phyloP scores from a whole-genome alignment of 345 rosid genomes.

The Populus simonii region DNA sequence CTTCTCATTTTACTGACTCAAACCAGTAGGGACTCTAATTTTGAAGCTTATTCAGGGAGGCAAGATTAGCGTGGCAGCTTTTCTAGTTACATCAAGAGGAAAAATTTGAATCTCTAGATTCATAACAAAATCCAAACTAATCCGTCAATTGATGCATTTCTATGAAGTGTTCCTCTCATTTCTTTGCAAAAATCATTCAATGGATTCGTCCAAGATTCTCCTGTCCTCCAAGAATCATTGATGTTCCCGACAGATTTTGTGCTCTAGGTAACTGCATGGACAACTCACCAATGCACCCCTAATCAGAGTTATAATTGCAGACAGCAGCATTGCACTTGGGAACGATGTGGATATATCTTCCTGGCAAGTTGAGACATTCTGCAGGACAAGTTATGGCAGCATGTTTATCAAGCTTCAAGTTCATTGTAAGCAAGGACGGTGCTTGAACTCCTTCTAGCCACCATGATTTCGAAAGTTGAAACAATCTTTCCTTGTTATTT shows the following conservation, averaged over 20 bases:
- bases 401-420: no score
- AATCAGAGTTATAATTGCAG: slow-evolving; percentile 13
- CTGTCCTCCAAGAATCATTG: slow-evolving; percentile 49
- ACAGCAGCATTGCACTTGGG: no score
- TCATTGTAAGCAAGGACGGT: no score
- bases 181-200: no score
- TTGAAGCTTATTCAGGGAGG: neutral
- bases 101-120: neutral
- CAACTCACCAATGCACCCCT: slow-evolving; percentile 3
- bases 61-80: neutral
- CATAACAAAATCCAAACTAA: neutral
- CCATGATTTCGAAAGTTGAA: no score
- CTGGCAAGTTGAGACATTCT: no score
- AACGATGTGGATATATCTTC: no score
- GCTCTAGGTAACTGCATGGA: slow-evolving; percentile 17
- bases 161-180: neutral
- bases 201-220: no score
- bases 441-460: no score
- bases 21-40: neutral
- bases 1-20: neutral
- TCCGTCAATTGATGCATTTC: no score
- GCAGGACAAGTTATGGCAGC: no score
- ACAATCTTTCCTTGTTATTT: no score
- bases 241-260: slow-evolving; percentile 71
- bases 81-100: neutral